Evolutionary conservation across 345 rosid genomes (phyloP).

Genomic region (Eutrema yunnanense): DNA sequence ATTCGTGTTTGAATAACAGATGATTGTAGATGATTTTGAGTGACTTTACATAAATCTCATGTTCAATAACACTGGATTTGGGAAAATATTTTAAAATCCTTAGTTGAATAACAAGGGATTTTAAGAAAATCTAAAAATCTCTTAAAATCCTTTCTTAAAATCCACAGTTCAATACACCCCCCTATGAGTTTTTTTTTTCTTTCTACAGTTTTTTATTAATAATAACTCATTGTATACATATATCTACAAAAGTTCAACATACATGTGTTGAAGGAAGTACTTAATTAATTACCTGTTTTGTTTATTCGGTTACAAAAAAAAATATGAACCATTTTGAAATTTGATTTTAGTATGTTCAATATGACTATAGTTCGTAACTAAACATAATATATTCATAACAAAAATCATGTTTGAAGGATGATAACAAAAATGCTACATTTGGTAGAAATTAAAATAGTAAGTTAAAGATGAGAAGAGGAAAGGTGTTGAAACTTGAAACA

Average conservation of each 20-base stretch:
- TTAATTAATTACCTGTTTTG: not conserved
- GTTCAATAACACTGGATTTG: too few relatives aligned
- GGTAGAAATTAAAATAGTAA: not conserved
- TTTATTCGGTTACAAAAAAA: not conserved
- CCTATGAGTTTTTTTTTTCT: not conserved
- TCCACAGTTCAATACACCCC: too few relatives aligned
- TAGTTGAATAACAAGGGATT: too few relatives aligned
- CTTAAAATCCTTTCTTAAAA: too few relatives aligned
- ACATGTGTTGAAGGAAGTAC: not conserved
- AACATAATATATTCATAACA: not conserved
- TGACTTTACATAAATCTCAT: too few relatives aligned
- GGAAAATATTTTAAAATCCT: too few relatives aligned
- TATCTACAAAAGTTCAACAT: not conserved
- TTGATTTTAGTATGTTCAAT: not conserved
- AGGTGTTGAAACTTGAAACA: conserved; percentile 7
- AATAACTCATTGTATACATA: not conserved
- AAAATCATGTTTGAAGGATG: not conserved
- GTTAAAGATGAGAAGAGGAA: not conserved
- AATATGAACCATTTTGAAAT: not conserved
- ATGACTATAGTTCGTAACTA: not conserved
- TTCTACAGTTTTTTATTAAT: not conserved
- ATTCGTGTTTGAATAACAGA: too few relatives aligned
- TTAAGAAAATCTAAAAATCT: too few relatives aligned
- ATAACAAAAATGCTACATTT: not conserved
- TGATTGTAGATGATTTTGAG: too few relatives aligned